A percentile compares a stretch with the other conserved stretches of the same genome.
phyloP scores from a whole-genome alignment of 2,329 filamentous ascomycete genomes.

The Penicillium sp. region DNA sequence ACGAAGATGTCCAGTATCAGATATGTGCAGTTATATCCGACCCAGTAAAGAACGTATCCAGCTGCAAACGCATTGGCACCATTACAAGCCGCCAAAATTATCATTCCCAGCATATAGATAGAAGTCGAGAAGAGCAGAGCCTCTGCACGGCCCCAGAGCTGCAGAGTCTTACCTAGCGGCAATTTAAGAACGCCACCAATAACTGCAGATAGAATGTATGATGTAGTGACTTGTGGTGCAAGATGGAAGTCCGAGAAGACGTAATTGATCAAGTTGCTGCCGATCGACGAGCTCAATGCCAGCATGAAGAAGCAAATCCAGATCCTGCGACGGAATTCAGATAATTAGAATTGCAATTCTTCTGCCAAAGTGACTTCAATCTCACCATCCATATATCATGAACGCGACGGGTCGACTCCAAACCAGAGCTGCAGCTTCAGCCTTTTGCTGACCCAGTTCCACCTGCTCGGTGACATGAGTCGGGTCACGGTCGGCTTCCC shows the following conservation, averaged over 20 bases:
- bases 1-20: conserved; percentile 61
- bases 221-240: conserved; percentile 54
- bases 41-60: conserved; percentile 62
- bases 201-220: conserved; percentile 56
- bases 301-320: conserved; percentile 49
- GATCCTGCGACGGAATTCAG: conserved; percentile 33
- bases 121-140: conserved; percentile 55
- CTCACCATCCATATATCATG: conserved; percentile 38
- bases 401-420: conserved; percentile 39
- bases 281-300: conserved; percentile 44
- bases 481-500: conserved; percentile 14
- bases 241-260: conserved; percentile 53
- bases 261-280: conserved; percentile 47
- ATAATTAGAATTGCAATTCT: not conserved
- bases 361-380: not conserved
- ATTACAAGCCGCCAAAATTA: conserved; percentile 63
- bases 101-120: conserved; percentile 51
- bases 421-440: conserved; percentile 44
- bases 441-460: conserved; percentile 30
- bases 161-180: conserved; percentile 62
- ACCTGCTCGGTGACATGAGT: conserved; percentile 15
- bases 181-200: conserved; percentile 61
- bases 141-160: conserved; percentile 63
- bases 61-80: conserved; percentile 63
- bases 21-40: conserved; percentile 57